phyloP scores from a whole-genome alignment of 768 basidiomycete genomes.

The Tulasnella sp. region DNA sequence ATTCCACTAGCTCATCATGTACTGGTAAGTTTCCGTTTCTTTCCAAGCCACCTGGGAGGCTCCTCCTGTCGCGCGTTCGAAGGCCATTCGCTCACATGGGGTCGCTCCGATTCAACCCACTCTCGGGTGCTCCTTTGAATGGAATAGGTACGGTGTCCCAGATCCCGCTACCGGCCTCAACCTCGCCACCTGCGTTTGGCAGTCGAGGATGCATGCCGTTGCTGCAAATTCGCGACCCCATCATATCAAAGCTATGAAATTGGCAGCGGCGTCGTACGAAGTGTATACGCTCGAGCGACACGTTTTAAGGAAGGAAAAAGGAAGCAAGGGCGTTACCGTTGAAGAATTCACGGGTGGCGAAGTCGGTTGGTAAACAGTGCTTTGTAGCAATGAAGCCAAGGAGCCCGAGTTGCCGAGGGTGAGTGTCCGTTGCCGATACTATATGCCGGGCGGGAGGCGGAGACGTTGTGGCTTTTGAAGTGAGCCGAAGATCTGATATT shows the following conservation, averaged over 20 bases:
- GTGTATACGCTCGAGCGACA: constrained; percentile 74
- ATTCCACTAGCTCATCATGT: constrained; percentile 64
- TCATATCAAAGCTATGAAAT: constrained; percentile 77
- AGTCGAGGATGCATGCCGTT: constrained; percentile 76
- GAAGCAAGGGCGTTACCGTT: constrained; percentile 55
- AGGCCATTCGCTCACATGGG: not conserved
- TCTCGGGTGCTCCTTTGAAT: not conserved
- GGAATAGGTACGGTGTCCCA: constrained; percentile 64
- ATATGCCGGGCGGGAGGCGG: not conserved
- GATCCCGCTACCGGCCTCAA: constrained; percentile 72
- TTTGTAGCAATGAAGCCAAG: no score
- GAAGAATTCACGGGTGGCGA: constrained; percentile 60
- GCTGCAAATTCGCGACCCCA: constrained; percentile 75
- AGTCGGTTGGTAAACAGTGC: constrained; percentile 60
- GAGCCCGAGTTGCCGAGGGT: not conserved
- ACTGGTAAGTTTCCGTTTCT: constrained; percentile 52
- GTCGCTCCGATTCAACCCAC: not conserved
- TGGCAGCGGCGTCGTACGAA: constrained; percentile 75
- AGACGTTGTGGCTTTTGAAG: not conserved
- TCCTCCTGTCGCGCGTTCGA: not conserved
- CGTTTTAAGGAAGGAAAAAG: constrained; percentile 60
- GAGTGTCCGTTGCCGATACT: not conserved
- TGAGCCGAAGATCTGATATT: not conserved
- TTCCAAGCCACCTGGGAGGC: constrained; percentile 14
- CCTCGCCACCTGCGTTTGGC: constrained; percentile 95